Evolutionary conservation across 2,329 filamentous ascomycete genomes (phyloP), one percentile per base, ranked within the genome.

Genomic region (Ascochyta fabae): DNA sequence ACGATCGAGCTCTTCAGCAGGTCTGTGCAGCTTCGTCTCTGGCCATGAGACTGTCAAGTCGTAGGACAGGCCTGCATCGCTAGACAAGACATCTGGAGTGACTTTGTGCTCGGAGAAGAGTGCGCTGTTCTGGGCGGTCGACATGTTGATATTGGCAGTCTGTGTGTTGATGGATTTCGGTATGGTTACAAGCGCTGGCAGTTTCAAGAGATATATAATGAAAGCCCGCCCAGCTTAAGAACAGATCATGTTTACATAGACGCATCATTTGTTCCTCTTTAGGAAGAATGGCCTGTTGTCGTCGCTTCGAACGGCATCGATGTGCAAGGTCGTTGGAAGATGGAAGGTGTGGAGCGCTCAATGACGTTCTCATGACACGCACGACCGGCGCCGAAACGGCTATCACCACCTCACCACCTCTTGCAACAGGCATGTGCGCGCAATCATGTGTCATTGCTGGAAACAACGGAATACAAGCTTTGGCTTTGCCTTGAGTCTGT

Each of bases 21-120:
- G 54, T 12, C 41, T 54, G 22, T 60, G 47, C 15, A 67, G 26
- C 12, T 55, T 60, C 2, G 59, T 49, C 22, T 61, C 56, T 6
- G 60, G 57, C 53, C 63, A 67, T 39, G 56, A 43, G 22, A 63
- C 47, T 3, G 24, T 58, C 40, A 67, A 33, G 10, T 61, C 22
- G 53, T 66, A 63, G 13, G 55, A 45, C 4, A 60, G 33, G 13
- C 53, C 46, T 3, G 57, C 42, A 35, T 41, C 47, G 8, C 39
- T 56, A 1, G 61, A 53, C 5, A 67, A 46, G 3, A 66, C 61
- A 35, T 65, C 61, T 16, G 63, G 60, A 6, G 65, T 65, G 16
- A 67, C 53, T n/a, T 63, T 64, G 46, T 55, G 35, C 23, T 55
- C 26, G 13, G 46, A 55, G 24, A 55, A 45, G 2, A 55, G 52